Evolutionary conservation across 176 grass and related monocot species (phyloP), one percentile per base, ranked within the genome.

Genomic region (Avena sativa): DNA sequence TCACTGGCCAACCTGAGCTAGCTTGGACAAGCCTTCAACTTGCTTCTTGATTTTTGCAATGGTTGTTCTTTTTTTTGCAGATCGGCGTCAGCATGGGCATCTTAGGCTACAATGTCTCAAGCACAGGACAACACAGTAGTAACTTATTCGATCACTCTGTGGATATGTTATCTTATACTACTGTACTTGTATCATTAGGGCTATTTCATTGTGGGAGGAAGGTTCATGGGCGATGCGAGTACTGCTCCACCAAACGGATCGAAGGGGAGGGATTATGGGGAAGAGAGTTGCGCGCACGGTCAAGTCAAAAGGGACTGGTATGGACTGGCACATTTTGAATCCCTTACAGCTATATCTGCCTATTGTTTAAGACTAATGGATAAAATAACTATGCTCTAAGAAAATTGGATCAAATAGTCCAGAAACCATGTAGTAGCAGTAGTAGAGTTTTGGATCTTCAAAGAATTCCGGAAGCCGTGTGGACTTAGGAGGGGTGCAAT

Each of bases 301-400:
- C 16, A 76, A 84, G 85, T 91, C 89, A 85, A 85, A 88, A 85
- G 9, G 69, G 51, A 48, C 49, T 68, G 49, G 76, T 80, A 49
- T n/a, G 76, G 71, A 62, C 50, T n/a, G 50, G 43, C 40, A 15
- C 14, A 68, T 15, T 46, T 81, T 30, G 20, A 80, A 78, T 78
- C 28, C 55, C 12, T 61, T 79, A 32, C 23, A 82, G 26, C 46
- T 79, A 10, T 60, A 60, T 78, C 48, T 72, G 57, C 26, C 75
- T 60, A 11, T 84, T 53, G 60, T 76, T 91, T 87, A 87, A 61
- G 89, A 84, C 89, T 69, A 16, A 10, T 12, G 5, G 17, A 68
- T 60, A 34, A 67, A 67, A 67, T 67, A 67, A 2, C 2, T 6
- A 67, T 67, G 26, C 25, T 67, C 2, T 4, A 67, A 34, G 40